A percentile compares a stretch with the other conserved stretches of the same genome.
Evolutionary conservation across 176 grass and related monocot genomes (phyloP).

Genomic region (Rhynchospora breviuscula): DNA sequence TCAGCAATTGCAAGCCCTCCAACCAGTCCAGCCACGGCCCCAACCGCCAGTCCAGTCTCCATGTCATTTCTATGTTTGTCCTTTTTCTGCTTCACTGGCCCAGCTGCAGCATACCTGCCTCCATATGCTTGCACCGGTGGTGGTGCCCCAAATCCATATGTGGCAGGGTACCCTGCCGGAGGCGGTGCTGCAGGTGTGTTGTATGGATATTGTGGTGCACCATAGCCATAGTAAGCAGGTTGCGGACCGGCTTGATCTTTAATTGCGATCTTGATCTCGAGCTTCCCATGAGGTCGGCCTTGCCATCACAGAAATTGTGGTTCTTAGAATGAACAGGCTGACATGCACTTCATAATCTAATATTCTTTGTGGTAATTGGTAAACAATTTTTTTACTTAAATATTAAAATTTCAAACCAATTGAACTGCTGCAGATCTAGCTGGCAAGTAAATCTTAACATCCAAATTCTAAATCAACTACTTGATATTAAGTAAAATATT

Average conservation of each 20-base stretch:
- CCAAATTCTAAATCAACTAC: not conserved
- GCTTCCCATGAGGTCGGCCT: slow-evolving; percentile 1
- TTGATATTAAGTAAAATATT: not conserved
- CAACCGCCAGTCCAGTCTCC: slow-evolving; percentile 49
- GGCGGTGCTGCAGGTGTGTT: not conserved
- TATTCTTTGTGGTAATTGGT: too few species aligned
- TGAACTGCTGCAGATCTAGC: too few species aligned
- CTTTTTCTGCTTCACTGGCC: slow-evolving; percentile 7
- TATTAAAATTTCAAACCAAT: too few species aligned
- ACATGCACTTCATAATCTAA: too few species aligned
- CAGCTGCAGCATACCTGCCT: not conserved
- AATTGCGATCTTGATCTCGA: not conserved
- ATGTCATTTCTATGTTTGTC: slow-evolving; percentile 40
- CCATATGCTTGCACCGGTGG: not conserved
- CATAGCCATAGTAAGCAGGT: slow-evolving; percentile 1
- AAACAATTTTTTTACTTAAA: too few species aligned
- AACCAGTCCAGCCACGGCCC: slow-evolving; percentile 48
- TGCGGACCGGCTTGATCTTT: slow-evolving; percentile 16
- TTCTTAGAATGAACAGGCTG: not conserved
- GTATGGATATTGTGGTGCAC: not conserved
- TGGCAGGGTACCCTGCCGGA: not conserved
- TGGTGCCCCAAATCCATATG: not conserved
- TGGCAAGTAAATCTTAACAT: too few species aligned
- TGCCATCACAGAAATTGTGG: not conserved
- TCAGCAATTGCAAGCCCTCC: slow-evolving; percentile 54